Evolutionary conservation across 305 asterid species (phyloP).

Genomic region (Solanum aculeatissimum): DNA sequence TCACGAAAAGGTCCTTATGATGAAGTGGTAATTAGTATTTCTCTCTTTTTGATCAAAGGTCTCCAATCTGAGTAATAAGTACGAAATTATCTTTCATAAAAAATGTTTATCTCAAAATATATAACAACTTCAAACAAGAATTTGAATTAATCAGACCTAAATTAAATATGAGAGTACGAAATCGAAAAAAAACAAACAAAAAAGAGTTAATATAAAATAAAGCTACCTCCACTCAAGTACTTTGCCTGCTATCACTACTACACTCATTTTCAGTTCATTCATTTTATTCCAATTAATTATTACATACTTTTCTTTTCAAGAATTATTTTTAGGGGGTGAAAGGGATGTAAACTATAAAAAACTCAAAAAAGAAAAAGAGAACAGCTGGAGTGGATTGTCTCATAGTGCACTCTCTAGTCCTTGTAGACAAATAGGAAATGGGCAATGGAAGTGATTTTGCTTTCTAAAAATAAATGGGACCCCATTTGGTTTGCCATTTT

Average conservation of each 20-base stretch:
- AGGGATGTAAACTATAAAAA: neutral
- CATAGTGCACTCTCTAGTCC: conserved; percentile 9
- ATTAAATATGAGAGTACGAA: neutral
- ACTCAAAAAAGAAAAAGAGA: neutral
- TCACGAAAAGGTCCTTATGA: neutral
- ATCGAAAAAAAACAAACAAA: neutral
- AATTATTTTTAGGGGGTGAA: neutral
- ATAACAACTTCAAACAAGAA: fast-evolving
- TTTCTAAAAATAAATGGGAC: neutral
- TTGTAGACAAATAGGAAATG: neutral
- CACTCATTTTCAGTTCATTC: neutral
- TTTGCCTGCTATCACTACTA: conserved; percentile 5
- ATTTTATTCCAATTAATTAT: neutral
- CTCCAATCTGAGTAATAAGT: fast-evolving
- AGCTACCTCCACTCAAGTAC: neutral
- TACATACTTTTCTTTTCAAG: neutral
- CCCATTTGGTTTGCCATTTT: neutral
- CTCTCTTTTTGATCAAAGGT: neutral
- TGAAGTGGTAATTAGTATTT: neutral
- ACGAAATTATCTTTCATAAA: too few species aligned
- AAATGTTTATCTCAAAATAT: neutral
- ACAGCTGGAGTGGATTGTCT: conserved; percentile 23
- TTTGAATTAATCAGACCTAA: neutral
- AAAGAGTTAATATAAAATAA: neutral
- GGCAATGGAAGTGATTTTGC: neutral